Evolutionary conservation across 768 basidiomycete species (phyloP), one percentile per base, ranked within the genome.

Genomic region (Tubosaeta sp.): DNA sequence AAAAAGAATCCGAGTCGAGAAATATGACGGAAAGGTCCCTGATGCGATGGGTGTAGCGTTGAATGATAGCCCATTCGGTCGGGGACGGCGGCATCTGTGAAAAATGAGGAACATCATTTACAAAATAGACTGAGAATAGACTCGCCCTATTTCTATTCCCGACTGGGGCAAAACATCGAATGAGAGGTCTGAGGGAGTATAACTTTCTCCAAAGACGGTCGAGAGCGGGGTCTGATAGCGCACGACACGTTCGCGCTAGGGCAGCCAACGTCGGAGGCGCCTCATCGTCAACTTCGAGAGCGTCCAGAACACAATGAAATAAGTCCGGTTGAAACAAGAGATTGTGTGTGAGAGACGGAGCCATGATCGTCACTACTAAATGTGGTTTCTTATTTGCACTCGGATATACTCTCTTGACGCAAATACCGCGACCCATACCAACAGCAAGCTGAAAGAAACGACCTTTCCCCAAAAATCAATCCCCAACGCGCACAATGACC

Each of bases 401-500:
- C 29, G 29, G 9, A 29, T 29, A 29, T 29, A 29, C 29, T 2
- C 29, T 29, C 29, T 22, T 3, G 22, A 22, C 22, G 22, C 22
- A 22, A 22, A 22, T 22, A 22, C 22, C 22, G 22, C 22, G 22
- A 34, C 33, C 33, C 39, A 25, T 22, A 22, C 10, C 22, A 41
- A 11, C 19, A 19, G 8, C 11, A 5, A 43, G 13, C 6, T n/a
- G 27, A 16, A 43, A 44, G 43, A 14, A 35, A 19, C 6, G 5
- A 16, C 16, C 13, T 6, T 16, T 14, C 27, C 14, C 7, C 9
- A 26, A 22, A 22, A 46, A 12, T 60, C 50, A 63, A 5, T 58
- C 59, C 19, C 57, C 59, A 9, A 78, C 22, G 17, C 68, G 60
- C 33, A 78, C 65, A 16, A 88, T 72, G n/a, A 86, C 81, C 76